phyloP scores from a whole-genome alignment of 2,329 filamentous ascomycete genomes.

The Neophaeococcomyces mojaviensis region DNA sequence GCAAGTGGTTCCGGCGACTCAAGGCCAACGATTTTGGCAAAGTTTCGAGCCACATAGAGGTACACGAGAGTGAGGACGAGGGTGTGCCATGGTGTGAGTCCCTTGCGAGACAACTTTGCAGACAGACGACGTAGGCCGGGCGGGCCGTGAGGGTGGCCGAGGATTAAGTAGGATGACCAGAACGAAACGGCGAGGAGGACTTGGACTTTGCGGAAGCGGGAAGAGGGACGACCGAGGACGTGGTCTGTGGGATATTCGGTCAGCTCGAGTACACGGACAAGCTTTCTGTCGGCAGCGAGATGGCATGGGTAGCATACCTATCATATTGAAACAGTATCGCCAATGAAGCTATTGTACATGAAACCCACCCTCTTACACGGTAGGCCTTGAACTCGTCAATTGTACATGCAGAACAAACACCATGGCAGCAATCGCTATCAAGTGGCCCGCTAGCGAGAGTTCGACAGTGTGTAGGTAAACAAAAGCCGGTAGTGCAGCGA shows the following conservation, averaged over 20 bases:
- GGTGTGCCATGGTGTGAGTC: slow-evolving; percentile 82
- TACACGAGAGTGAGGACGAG: slow-evolving; percentile 81
- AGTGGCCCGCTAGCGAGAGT: background rate
- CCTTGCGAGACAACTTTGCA: slow-evolving; percentile 53
- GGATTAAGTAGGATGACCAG: slow-evolving; percentile 80
- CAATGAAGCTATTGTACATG: background rate
- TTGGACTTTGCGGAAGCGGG: slow-evolving; percentile 85
- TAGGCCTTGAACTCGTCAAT: background rate
- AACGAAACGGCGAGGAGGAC: slow-evolving; percentile 85
- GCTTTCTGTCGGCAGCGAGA: background rate
- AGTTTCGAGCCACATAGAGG: slow-evolving; percentile 85
- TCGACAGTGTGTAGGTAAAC: slow-evolving; percentile 3
- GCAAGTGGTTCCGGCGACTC: slow-evolving; percentile 89
- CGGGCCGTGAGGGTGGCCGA: slow-evolving; percentile 84
- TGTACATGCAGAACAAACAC: slow-evolving; percentile 2
- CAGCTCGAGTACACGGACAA: slow-evolving; percentile 9
- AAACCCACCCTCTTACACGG: too few species aligned
- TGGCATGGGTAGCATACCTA: slow-evolving; percentile 6
- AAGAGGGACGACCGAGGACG: slow-evolving; percentile 81
- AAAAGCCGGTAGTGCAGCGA: background rate
- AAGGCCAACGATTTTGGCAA: slow-evolving; percentile 82
- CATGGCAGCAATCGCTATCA: slow-evolving; percentile 5
- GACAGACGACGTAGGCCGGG: slow-evolving; percentile 66
- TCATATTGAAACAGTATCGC: slow-evolving; percentile 7
- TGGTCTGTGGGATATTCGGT: slow-evolving; percentile 55